These are phyloP conservation scores for Chytriomyces hyalinus DNA, from an alignment of 192 early-diverging fungal species.

Conservation along the genomic window DNA sequence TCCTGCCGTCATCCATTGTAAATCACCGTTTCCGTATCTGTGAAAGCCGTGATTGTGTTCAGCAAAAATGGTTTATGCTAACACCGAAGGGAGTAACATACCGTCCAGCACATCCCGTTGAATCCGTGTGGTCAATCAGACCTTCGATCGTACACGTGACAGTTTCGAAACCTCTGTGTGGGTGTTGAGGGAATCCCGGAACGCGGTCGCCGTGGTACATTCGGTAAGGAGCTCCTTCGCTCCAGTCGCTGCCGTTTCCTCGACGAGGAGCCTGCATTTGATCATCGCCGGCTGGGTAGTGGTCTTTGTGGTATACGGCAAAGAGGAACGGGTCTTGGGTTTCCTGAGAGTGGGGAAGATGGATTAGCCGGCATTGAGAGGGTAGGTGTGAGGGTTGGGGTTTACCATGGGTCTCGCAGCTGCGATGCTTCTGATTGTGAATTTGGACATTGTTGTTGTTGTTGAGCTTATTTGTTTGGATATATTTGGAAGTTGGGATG, in stretches of 20 bases:
- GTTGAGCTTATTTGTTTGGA: too few relatives aligned
- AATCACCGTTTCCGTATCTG: constrained; percentile 50
- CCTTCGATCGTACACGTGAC: constrained; percentile 69
- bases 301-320: constrained; percentile 44
- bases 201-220: constrained; percentile 26
- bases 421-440: background rate
- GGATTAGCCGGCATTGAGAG: background rate
- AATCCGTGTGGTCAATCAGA: constrained; percentile 65
- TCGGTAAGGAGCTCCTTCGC: background rate
- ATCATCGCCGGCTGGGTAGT: constrained; percentile 38
- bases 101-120: constrained; percentile 55
- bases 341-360: background rate
- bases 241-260: constrained; percentile 38
- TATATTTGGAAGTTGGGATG: too few relatives aligned
- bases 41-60: too few relatives aligned
- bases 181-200: constrained; percentile 36
- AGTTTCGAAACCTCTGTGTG: constrained; percentile 66
- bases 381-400: background rate
- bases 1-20: constrained; percentile 76
- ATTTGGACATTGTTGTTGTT: background rate
- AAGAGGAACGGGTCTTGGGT: constrained; percentile 43
- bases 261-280: constrained; percentile 37
- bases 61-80: too few relatives aligned
- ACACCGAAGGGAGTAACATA: constrained; percentile 19
- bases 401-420: background rate